These are phyloP conservation scores for Hymenoscyphus infarciens DNA, from an alignment of 2,329 filamentous ascomycete genomes.

Conservation along the genomic window DNA sequence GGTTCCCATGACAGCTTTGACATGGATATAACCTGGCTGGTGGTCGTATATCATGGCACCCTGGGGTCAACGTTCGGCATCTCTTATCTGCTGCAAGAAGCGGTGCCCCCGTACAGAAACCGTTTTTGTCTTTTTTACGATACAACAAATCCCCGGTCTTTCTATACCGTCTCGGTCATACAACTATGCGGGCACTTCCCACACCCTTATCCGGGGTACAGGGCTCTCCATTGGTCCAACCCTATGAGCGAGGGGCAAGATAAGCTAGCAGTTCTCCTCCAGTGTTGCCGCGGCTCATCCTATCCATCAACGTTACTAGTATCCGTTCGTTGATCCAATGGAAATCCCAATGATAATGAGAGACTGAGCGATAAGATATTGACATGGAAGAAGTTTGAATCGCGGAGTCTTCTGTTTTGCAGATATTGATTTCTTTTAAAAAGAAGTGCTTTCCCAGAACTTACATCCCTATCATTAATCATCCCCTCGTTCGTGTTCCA, in stretches of 20 bases:
- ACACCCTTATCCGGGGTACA: constrained; percentile 1
- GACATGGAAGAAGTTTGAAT: neutral
- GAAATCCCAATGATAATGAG: neutral
- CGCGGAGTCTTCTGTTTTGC: neutral
- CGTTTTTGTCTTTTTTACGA: neutral
- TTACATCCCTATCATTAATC: neutral
- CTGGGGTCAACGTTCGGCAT: neutral
- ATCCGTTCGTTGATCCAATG: neutral
- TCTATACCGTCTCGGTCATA: neutral
- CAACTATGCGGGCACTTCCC: neutral
- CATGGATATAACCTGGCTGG: neutral
- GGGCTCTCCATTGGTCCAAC: neutral
- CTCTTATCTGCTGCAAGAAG: neutral
- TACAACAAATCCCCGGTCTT: neutral
- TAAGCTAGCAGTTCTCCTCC: neutral
- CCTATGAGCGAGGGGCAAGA: neutral
- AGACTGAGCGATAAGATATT: neutral
- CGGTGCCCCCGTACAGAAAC: neutral
- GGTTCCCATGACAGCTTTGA: too few relatives aligned
- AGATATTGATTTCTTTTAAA: neutral
- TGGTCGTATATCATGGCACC: neutral
- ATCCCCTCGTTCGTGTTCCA: neutral
- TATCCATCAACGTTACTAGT: constrained; percentile 2
- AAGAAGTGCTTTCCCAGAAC: neutral
- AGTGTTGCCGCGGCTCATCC: neutral